Evolutionary conservation across 306 rosid genomes (phyloP), one percentile per base, ranked within the genome.

Genomic region (Pterocarpus macrocarpus): DNA sequence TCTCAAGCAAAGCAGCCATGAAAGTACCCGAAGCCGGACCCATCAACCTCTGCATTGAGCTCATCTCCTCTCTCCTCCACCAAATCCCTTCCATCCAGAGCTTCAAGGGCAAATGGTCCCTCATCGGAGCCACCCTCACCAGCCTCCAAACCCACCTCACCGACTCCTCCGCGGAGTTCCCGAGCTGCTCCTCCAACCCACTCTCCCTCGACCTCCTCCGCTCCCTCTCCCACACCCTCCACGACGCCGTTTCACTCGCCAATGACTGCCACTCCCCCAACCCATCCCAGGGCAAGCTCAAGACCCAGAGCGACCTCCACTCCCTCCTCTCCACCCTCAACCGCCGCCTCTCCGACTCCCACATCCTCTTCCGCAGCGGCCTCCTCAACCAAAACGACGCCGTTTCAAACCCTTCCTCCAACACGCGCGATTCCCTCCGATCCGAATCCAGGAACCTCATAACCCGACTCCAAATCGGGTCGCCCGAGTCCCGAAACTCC

Each of bases 391-490:
- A 66, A 67, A 74, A 88, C 47, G 76, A 75, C 62, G 76, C 73
- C 61, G 79, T 65, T 38, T 72, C 87, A 11, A 71, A 82, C 38
- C 4, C 43, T 15, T 91, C 97, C 4, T 92, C 81, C 61, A 55
- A 2, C 61, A 16, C 61, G 75, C 67, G 90, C 5, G 99, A 95
- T 78, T 87, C 86, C 8, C 91, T 87, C 0, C 83, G 97, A 52
- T 87, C 96, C 67, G 90, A 86, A 59, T 88, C 94, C n/a, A 85
- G 94, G 75, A 90, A 81, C 81, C 80, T 95, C 82, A 79, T 89
- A 16, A 94, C 98, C 35, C 85, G 98, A 28, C 79, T 95, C 52
- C 99, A 95, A 80, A 90, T 95, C 81, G 99, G 99, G n/a, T 70
- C 81, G 14, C 34, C 86, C 2, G 97, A 89, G 22, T 86, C 96